Evolutionary conservation across 192 early-diverging fungal genomes (phyloP).

Genomic region (Nowakowskiella sp.): DNA sequence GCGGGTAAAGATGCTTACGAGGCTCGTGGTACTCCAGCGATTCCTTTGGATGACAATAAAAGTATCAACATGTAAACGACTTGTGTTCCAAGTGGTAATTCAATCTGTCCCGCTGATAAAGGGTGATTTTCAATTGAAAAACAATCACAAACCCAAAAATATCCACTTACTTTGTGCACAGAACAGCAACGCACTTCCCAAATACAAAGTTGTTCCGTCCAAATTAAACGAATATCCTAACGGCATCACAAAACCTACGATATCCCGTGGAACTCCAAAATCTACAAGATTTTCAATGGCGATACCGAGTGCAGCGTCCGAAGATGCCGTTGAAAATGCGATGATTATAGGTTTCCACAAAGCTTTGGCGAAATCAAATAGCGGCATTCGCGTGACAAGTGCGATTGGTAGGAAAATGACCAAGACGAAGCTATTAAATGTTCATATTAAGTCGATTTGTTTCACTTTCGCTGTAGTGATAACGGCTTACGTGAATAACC

Average conservation of each 20-base stretch:
- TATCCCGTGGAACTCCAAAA: constrained; percentile 57
- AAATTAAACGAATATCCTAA: constrained; percentile 71
- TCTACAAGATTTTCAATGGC: constrained; percentile 62
- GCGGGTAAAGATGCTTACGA: no score
- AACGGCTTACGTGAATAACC: constrained; percentile 50
- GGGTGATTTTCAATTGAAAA: neutral
- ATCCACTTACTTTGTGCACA: constrained; percentile 53
- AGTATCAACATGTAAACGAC: constrained; percentile 58
- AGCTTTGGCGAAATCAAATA: constrained; percentile 42
- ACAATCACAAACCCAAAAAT: neutral
- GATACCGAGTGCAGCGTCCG: constrained; percentile 61
- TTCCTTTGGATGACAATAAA: constrained; percentile 58
- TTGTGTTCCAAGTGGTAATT: constrained; percentile 46
- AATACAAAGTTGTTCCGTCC: constrained; percentile 67
- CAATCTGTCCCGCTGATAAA: constrained; percentile 19
- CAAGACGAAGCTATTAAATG: constrained; percentile 1
- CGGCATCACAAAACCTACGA: constrained; percentile 58
- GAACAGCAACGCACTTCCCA: constrained; percentile 59
- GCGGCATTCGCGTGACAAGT: constrained; percentile 44
- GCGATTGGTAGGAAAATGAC: constrained; percentile 50
- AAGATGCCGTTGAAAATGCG: constrained; percentile 66
- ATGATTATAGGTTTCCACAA: constrained; percentile 57
- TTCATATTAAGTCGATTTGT: neutral
- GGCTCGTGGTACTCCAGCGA: constrained; percentile 43
- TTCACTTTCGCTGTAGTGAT: constrained; percentile 7